Conservation (phyloP, 2,329 filamentous ascomycete genomes). For the Endoconidiophora polonica region DNA sequence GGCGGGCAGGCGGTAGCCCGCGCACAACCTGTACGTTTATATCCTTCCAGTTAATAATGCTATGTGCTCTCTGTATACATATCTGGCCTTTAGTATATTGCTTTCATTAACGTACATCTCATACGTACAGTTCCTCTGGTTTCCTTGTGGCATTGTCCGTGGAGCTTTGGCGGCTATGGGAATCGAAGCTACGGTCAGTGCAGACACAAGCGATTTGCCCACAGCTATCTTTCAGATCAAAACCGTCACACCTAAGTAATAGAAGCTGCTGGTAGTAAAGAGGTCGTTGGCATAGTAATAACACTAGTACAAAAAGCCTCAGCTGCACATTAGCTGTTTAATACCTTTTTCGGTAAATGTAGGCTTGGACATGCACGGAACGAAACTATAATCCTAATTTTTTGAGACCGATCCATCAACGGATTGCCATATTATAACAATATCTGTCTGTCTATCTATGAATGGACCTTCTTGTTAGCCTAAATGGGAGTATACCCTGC, state of each 20-base stretch:
- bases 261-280: constrained; percentile 3
- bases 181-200: constrained; percentile 79
- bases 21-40: constrained; percentile 56
- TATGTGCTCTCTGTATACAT: not conserved
- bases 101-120: not conserved
- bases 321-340: not conserved
- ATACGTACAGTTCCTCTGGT: constrained; percentile 62
- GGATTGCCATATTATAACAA: no score
- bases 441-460: no score
- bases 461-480: no score
- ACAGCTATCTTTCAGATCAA: constrained; percentile 92
- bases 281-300: no score
- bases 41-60: constrained; percentile 9
- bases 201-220: constrained; percentile 74
- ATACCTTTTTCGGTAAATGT: not conserved
- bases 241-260: constrained; percentile 50
- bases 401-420: no score
- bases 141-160: constrained; percentile 82
- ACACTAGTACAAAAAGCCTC: not conserved
- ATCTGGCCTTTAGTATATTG: no score
- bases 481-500: no score
- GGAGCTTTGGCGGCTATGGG: constrained; percentile 87
- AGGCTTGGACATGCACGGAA: no score
- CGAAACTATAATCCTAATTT: no score
- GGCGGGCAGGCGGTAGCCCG: constrained; percentile 54